Evolutionary conservation across 2,329 filamentous ascomycete species (phyloP).

Genomic region (Claviceps sorghi): DNA sequence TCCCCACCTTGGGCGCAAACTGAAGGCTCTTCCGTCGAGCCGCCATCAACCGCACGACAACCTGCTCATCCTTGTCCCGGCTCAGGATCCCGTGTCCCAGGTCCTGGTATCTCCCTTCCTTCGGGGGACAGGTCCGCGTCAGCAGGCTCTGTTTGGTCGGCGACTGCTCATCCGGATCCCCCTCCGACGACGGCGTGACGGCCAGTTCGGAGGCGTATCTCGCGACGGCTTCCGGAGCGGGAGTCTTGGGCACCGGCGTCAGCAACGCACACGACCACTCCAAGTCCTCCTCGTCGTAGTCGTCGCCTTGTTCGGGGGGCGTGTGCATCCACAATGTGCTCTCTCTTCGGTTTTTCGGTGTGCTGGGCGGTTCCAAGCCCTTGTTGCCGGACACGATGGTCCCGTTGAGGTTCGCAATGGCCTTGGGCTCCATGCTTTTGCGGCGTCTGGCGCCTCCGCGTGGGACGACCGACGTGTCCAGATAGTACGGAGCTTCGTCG

Average conservation of each 20-base stretch:
- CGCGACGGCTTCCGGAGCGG: slow-evolving; percentile 39
- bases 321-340: slow-evolving; percentile 42
- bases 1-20: slow-evolving; percentile 61
- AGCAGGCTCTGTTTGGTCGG: slow-evolving; percentile 25
- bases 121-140: slow-evolving; percentile 41
- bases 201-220: slow-evolving; percentile 37
- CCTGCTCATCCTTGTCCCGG: slow-evolving; percentile 38
- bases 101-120: slow-evolving; percentile 23
- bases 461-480: slow-evolving; percentile 52
- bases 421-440: slow-evolving; percentile 69
- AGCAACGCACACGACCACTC: slow-evolving; percentile 30
- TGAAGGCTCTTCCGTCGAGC: slow-evolving; percentile 64
- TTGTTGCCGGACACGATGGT: slow-evolving; percentile 36
- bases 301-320: slow-evolving; percentile 29
- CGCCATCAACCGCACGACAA: slow-evolving; percentile 51
- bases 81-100: slow-evolving; percentile 31
- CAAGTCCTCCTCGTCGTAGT: slow-evolving; percentile 24
- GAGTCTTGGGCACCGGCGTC: slow-evolving; percentile 44
- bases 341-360: slow-evolving; percentile 36
- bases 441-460: slow-evolving; percentile 57
- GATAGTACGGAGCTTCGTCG: slow-evolving; percentile 53
- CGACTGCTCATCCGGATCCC: slow-evolving; percentile 19
- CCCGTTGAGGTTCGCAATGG: slow-evolving; percentile 54
- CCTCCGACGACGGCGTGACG: slow-evolving; percentile 26
- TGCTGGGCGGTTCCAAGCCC: slow-evolving; percentile 27